Conservation (phyloP, 768 basidiomycete species). For the Pleurotus tuoliensis region DNA sequence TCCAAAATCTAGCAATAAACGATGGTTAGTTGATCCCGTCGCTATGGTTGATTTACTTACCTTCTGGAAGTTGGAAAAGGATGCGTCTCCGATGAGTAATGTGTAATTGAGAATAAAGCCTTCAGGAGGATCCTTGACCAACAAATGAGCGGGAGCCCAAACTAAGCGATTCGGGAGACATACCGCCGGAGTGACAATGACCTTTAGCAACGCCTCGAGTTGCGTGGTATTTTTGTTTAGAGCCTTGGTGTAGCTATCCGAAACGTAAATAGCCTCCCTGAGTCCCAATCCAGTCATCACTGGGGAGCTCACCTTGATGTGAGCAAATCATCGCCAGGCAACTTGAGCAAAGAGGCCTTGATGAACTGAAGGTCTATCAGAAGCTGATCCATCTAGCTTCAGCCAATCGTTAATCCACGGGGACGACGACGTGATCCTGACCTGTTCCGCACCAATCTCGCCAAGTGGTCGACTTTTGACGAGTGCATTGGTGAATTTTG, state of each 20-base stretch:
- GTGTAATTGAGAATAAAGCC: conserved; percentile 96
- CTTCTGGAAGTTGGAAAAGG: conserved; percentile 98
- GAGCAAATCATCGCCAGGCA: conserved; percentile 70
- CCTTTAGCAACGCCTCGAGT: conserved; percentile 90
- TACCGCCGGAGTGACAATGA: conserved; percentile 90
- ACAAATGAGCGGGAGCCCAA: background rate
- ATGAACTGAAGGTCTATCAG: conserved; percentile 88
- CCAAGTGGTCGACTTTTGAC: conserved; percentile 88
- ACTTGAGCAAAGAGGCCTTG: conserved; percentile 75
- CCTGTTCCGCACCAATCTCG: conserved; percentile 96
- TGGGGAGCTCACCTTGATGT: conserved; percentile 44
- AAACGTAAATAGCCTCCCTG: background rate
- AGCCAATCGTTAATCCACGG: background rate
- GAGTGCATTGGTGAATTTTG: conserved; percentile 84
- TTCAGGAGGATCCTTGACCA: conserved; percentile 78
- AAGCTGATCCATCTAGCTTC: conserved; percentile 41
- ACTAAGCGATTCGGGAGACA: conserved; percentile 19
- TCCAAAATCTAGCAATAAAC: conserved; percentile 69
- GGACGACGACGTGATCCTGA: conserved; percentile 18
- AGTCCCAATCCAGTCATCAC: background rate
- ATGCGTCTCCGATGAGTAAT: conserved; percentile 88
- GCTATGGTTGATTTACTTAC: conserved; percentile 30
- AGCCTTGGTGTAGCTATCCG: conserved; percentile 71
- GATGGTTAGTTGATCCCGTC: background rate
- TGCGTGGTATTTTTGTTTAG: conserved; percentile 77